These are phyloP conservation scores for Erigeron philadelphicus DNA, from an alignment of 140 eudicot genomes.

Conservation along the genomic window DNA sequence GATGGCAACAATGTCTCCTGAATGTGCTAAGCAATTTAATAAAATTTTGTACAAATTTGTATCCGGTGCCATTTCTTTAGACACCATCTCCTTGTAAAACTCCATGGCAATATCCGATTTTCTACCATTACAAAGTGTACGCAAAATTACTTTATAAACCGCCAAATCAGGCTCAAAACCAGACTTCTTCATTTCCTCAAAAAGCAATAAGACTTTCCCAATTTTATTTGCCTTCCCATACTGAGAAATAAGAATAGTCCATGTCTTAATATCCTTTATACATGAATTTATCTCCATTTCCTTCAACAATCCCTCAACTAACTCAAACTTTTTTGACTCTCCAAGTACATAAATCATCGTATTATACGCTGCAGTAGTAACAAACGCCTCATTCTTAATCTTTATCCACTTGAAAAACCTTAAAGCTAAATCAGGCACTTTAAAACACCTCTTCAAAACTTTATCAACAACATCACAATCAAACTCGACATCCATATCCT, in stretches of 20 bases:
- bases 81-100: conserved; percentile 71
- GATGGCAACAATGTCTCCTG: conserved; percentile 41
- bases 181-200: conserved; percentile 48
- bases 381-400: conserved; percentile 28
- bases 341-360: conserved; percentile 56
- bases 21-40: conserved; percentile 51
- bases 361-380: conserved; percentile 44
- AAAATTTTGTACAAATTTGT: conserved; percentile 35
- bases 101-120: conserved; percentile 66
- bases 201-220: conserved; percentile 50
- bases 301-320: conserved; percentile 40
- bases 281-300: conserved; percentile 56
- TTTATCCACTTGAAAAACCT: conserved; percentile 61
- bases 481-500: conserved; percentile 24
- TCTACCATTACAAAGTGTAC: conserved; percentile 48
- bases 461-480: conserved; percentile 55
- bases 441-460: conserved; percentile 79
- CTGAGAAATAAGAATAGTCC: conserved; percentile 62
- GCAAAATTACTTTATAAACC: conserved; percentile 48
- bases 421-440: conserved; percentile 59
- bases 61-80: conserved; percentile 49
- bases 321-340: conserved; percentile 43
- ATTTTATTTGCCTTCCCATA: conserved; percentile 51
- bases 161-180: conserved; percentile 60
- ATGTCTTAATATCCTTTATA: conserved; percentile 59